A percentile compares a stretch with the other conserved stretches of the same genome.
Evolutionary conservation across 2,329 filamentous ascomycete genomes (phyloP).

Genomic region (Colletotrichum spaethianum): DNA sequence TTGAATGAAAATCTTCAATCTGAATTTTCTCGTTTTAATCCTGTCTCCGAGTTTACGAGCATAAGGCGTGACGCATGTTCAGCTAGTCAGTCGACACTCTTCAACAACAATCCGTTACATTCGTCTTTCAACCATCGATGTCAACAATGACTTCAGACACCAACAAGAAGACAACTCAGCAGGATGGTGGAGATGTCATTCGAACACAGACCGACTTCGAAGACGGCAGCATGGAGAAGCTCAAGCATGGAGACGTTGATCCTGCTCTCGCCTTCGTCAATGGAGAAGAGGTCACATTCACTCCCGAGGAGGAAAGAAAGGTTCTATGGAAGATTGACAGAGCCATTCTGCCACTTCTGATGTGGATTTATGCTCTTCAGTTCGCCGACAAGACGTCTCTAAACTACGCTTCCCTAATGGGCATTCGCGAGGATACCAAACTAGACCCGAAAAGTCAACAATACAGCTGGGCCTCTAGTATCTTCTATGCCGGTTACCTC

Average conservation of each 20-base stretch:
- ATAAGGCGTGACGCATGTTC: too few species aligned
- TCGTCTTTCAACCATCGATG: background rate
- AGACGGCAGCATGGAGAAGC: slow-evolving; percentile 37
- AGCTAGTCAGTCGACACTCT: background rate
- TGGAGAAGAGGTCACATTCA: slow-evolving; percentile 33
- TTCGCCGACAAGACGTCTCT: slow-evolving; percentile 39
- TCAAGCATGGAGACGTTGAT: slow-evolving; percentile 31
- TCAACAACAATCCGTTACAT: background rate
- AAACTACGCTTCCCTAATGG: slow-evolving; percentile 40
- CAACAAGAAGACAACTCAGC: slow-evolving; percentile 9
- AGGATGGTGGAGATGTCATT: slow-evolving; percentile 27
- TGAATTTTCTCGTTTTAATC: background rate
- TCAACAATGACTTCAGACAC: slow-evolving; percentile 11
- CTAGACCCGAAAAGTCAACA: slow-evolving; percentile 36
- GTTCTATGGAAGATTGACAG: slow-evolving; percentile 33
- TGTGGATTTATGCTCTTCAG: slow-evolving; percentile 39
- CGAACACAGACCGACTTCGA: slow-evolving; percentile 32
- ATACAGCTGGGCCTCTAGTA: slow-evolving; percentile 44
- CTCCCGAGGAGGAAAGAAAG: slow-evolving; percentile 30
- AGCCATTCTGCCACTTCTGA: slow-evolving; percentile 25
- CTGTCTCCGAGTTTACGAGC: background rate
- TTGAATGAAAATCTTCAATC: background rate
- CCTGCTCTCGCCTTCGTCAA: slow-evolving; percentile 34
- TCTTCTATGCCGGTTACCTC: slow-evolving; percentile 45
- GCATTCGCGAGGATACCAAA: slow-evolving; percentile 40